Evolutionary conservation across 768 basidiomycete species (phyloP).

Genomic region (Arthromyces matolae): DNA sequence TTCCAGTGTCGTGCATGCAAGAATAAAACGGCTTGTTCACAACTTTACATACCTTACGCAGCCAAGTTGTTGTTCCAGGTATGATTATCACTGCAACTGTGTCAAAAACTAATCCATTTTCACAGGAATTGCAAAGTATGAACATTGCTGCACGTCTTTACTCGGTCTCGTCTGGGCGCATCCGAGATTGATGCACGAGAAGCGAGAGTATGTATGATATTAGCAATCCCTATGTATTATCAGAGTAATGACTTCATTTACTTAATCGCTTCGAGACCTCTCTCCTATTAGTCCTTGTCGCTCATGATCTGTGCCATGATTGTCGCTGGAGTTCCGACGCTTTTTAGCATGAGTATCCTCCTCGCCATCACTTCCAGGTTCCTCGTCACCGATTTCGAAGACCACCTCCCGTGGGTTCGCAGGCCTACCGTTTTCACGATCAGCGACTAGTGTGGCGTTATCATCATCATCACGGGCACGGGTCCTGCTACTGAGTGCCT

Average conservation of each 20-base stretch:
- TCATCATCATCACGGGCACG: conserved; percentile 58
- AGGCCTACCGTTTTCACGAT: conserved; percentile 42
- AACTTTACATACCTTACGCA: conserved; percentile 92
- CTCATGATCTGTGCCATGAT: conserved; percentile 50
- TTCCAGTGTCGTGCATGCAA: conserved; percentile 87
- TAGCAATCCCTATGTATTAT: conserved; percentile 19
- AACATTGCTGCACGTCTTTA: conserved; percentile 88
- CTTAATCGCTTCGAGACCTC: conserved; percentile 34
- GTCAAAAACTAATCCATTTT: not conserved
- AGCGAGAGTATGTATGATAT: conserved; percentile 19
- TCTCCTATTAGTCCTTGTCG: conserved; percentile 61
- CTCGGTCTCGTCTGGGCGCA: conserved; percentile 83
- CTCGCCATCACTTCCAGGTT: conserved; percentile 62
- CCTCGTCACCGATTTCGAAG: conserved; percentile 89
- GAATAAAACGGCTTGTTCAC: conserved; percentile 93
- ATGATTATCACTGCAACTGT: conserved; percentile 16
- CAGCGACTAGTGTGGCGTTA: conserved; percentile 68
- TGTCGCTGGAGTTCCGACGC: conserved; percentile 48
- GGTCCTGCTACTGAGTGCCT: conserved; percentile 60
- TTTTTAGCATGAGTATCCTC: conserved; percentile 49
- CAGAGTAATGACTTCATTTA: conserved; percentile 12
- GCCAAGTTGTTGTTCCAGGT: conserved; percentile 96
- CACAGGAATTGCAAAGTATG: conserved; percentile 90
- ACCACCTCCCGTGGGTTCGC: conserved; percentile 71
- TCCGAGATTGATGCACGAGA: conserved; percentile 51